These are phyloP conservation scores for Quercus aquifolioides DNA, from an alignment of 306 rosid genomes.

Conservation along the genomic window DNA sequence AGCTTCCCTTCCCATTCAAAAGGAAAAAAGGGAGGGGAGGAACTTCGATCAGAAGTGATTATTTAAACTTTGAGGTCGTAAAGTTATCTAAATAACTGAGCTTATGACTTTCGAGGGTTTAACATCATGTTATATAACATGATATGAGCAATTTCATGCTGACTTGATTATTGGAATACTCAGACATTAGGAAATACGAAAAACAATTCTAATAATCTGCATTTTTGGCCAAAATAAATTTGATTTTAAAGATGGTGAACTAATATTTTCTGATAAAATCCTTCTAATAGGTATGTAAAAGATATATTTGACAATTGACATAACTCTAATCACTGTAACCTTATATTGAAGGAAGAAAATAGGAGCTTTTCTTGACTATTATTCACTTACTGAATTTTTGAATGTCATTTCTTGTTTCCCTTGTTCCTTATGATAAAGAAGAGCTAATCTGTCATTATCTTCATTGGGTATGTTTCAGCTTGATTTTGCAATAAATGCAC, in stretches of 20 bases:
- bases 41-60: background rate
- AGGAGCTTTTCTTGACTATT: background rate
- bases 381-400: background rate
- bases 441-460: slow-evolving; percentile 28
- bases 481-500: slow-evolving; percentile 80
- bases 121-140: background rate
- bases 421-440: background rate
- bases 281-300: too few species aligned
- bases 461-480: slow-evolving; percentile 45
- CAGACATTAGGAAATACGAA: background rate
- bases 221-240: too few species aligned
- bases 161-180: background rate
- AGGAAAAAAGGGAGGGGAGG: background rate
- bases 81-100: background rate
- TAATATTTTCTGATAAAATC: too few species aligned
- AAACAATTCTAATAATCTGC: background rate
- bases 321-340: too few species aligned
- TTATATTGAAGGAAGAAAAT: background rate
- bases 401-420: background rate
- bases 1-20: background rate
- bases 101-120: background rate
- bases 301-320: too few species aligned
- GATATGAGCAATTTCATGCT: background rate
- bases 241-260: too few species aligned
- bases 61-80: background rate